Base-by-base conservation (phyloP, 1,139 yeast species). In the Sugiyamaella neomexicana region DNA sequence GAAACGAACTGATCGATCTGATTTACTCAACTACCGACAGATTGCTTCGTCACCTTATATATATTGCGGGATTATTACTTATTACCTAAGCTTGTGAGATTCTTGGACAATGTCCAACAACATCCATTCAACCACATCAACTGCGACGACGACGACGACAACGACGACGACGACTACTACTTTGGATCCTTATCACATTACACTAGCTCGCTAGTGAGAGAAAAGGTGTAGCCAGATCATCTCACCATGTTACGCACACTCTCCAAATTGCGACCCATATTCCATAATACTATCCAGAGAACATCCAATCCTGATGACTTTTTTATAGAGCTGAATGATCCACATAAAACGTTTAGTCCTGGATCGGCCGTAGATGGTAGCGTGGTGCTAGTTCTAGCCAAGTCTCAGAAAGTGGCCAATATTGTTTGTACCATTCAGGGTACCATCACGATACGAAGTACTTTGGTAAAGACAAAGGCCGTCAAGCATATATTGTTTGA, bases 331-430 rank as follows among this genome's bases (percentile, higher is more conserved):
- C 72, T 89, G 54, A 86, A 83, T 60, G 83, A 85, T 56, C 93
- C 95, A 1, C 95, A 87, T 68, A 79, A 80, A 64, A 73, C 79
- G 17, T 84, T 82, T 77, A 70, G 75, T 13, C 89, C 90, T 0
- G 89, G 89, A 12, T 88, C 85, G 57, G 80, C 80, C 61, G 79
- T 85, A n/a, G 71, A 76, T 16, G 75, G 75, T 45, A 62, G 60
- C 50, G 72, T 70, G 32, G 66, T 71, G 27, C 57, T 72, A 40
- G 63, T 64, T 32, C 55, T 69, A 32, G 60, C 64, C 25, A 64
- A 64, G 56, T 65, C 65, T 10, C 62, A 62, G 41, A 55, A 57
- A 41, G 65, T 69, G 5, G 46, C 62, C 39, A 52, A 53, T 45
- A 50, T 71, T n/a, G 56, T 55, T 2, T 63, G 72, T 49, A 56